Percentiles rank a stretch among this genome's conserved stretches.
Conservation (phyloP, 2,329 filamentous ascomycete genomes). For the Aspergillus unguis region DNA sequence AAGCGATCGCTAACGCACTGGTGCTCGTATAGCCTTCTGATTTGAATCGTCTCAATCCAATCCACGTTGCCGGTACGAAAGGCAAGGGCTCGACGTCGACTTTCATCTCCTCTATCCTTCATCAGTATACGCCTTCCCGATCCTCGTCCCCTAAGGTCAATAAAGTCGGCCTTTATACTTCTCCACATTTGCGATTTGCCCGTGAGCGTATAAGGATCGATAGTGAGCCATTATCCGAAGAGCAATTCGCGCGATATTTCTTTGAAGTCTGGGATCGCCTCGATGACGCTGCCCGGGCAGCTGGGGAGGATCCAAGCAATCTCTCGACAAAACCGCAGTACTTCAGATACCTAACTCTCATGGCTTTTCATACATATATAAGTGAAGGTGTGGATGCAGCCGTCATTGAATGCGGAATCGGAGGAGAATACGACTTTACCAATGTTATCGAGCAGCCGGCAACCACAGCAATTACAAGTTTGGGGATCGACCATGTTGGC, state of each 20-base stretch:
- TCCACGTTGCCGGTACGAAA: conserved; percentile 92
- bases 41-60: conserved; percentile 57
- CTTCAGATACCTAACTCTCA: conserved; percentile 84
- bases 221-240: conserved; percentile 65
- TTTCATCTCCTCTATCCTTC: conserved; percentile 76
- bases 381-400: conserved; percentile 71
- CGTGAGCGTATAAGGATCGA: conserved; percentile 82
- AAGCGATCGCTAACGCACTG: conserved; percentile 4
- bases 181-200: conserved; percentile 78
- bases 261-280: conserved; percentile 78
- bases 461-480: conserved; percentile 69
- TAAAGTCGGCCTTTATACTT: conserved; percentile 77
- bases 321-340: conserved; percentile 74
- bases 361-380: conserved; percentile 82
- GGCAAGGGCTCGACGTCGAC: conserved; percentile 89
- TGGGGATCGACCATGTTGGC: conserved; percentile 81
- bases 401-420: conserved; percentile 89
- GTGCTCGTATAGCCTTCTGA: conserved; percentile 54
- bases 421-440: conserved; percentile 88
- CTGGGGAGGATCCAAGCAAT: conserved; percentile 51
- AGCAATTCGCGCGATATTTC: conserved; percentile 71
- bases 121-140: conserved; percentile 53
- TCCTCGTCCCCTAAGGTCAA: conserved; percentile 35
- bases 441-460: conserved; percentile 74
- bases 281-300: conserved; percentile 51